Base-by-base conservation (phyloP, 2,329 filamentous ascomycete species). In the Setomelanomma holmii region DNA sequence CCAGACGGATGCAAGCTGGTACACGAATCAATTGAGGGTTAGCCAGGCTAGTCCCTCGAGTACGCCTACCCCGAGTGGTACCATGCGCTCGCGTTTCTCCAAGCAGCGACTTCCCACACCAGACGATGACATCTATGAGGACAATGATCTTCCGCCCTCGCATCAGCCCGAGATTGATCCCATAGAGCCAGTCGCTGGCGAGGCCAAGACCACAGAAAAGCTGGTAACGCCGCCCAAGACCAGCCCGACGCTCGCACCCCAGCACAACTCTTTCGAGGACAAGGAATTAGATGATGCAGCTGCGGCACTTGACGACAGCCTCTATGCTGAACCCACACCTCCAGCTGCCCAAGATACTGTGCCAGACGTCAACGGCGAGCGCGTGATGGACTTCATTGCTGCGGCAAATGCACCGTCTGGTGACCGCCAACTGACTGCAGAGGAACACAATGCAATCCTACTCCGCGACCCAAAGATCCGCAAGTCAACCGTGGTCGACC, bases 401-500 rank as follows among this genome's bases (percentile, higher is more conserved):
- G 40, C 27, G 14, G 27, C 40, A 11, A 24, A 36, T 3, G 20
- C 12, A 4, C 43, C 40, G 11, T n/a, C 47, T 8, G 56, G 52
- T 16, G 50, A 49, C 12, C 50, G 49, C 72, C 72, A 72, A 10
- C 77, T 95, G 78, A 96, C 91, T 0, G 90, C 95, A 0, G 93
- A 99, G 74, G 90, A 97, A 69, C 92, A 98, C 74, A 99, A 98
- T 68, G 89, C 90, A 8, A 80, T 89, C 53, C 81, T 98, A 1
- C 81, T 99, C 3, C 85, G 89, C 2, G 92, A 98, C 66, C 92
- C 95, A 2, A 87, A 87, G 27, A 86, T 96, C 63, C 86, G 91
- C 53, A 95, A 96, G 67, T 92, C 92, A 0, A 96, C 93, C 1
- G 92, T 92, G 1, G 90, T 92, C 7, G 96, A 99, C 61, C 95